A percentile compares a stretch with the other conserved stretches of the same genome.
Evolutionary conservation across 495 filamentous ascomycete genomes (phyloP).

Genomic region (Penicillium cosmopolitanum): DNA sequence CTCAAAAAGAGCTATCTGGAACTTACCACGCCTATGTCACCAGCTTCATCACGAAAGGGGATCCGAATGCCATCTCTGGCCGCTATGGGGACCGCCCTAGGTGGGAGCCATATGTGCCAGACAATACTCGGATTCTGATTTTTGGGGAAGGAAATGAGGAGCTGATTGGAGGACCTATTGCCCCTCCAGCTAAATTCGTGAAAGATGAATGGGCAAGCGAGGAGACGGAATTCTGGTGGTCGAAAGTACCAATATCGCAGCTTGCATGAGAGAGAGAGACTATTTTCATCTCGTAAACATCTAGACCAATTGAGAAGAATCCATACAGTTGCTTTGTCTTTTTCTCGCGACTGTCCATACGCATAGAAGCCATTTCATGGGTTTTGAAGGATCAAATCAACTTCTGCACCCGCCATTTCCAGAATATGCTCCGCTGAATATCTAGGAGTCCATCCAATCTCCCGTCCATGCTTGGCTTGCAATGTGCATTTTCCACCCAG

Average conservation of each 20-base stretch:
- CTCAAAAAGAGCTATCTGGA: conserved; percentile 52
- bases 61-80: conserved; percentile 48
- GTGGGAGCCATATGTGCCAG: conserved; percentile 31
- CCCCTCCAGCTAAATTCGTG: conserved; percentile 47
- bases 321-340: no score
- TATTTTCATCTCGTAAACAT: background rate
- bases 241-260: conserved; percentile 39
- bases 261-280: conserved; percentile 13
- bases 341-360: no score
- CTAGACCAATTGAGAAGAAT: background rate
- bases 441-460: conserved; percentile 47
- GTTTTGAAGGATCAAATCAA: conserved; percentile 37
- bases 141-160: conserved; percentile 70
- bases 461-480: conserved; percentile 35
- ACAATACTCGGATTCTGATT: conserved; percentile 40
- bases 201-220: conserved; percentile 47
- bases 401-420: conserved; percentile 42
- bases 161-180: conserved; percentile 45
- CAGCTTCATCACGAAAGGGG: conserved; percentile 57
- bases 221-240: conserved; percentile 64
- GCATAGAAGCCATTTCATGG: no score
- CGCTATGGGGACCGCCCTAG: conserved; percentile 34
- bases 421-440: conserved; percentile 44
- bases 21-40: conserved; percentile 60
- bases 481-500: conserved; percentile 49